Base-by-base conservation (phyloP, 768 basidiomycete genomes). In the Lepiota venenata region DNA sequence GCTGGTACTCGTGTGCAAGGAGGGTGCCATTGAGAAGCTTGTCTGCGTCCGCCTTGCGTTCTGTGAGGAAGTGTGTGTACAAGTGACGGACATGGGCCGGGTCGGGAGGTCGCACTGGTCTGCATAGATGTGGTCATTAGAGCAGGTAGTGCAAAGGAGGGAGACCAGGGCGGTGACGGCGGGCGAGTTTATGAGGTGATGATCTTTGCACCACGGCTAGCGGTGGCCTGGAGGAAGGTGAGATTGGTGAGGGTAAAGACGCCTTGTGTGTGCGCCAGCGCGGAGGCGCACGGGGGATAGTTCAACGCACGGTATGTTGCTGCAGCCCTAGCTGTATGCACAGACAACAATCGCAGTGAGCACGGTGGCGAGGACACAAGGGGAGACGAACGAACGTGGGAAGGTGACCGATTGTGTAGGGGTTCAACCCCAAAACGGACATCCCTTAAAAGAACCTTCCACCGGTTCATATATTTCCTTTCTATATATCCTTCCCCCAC, bases 91-190 rank as follows among this genome's bases (percentile, higher is more conserved):
- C 80, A n/a, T 85, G 84, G 0, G 76, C 68, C 0, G 89, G 82
- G 0, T 86, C 86, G 0, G 55, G 0, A 92, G 69, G 63, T 92
- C 85, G 60, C 89, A 92, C 50, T 88, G 73, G 55, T 94, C 92
- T 12, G 87, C 89, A 63, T 73, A 93, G 50, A 95, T 82, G 50
- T 86, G 72, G 58, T 90, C 83, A 69, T 94, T 94, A 41, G 78
- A 78, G 15, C 84, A 85, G 2, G 84, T 79, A 0, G 77, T 74
- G 42, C 89, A 84, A 21, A 94, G 67, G 50, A 91, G 77, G 8
- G 80, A 71, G 55, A 93, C 69, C 41, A 92, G 73, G 42, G 85
- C 75, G n/a, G 78, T 70, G 2, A 85, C 76, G 22, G 78, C 62
- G 27, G 79, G 65, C 0, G 82, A 76, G 12, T 80, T 76, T 18